These are phyloP conservation scores for Monsonia emarginata DNA, from an alignment of 441 rosid genomes.

Conservation along the genomic window DNA sequence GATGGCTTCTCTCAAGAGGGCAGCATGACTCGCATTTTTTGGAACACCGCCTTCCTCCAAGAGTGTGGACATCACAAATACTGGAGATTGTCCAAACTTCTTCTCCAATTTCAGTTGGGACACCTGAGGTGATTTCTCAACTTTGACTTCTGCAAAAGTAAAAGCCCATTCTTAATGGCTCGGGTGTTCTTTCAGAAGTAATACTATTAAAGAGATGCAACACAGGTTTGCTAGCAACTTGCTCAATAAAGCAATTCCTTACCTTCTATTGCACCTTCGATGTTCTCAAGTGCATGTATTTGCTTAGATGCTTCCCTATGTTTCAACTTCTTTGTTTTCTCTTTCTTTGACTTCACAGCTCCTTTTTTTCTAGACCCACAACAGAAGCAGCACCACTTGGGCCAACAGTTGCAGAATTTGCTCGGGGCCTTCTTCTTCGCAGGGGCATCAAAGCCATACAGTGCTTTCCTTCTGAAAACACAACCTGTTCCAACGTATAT, in stretches of 20 bases:
- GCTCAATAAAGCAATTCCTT: no score
- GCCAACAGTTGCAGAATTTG: constrained; percentile 82
- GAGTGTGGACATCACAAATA: constrained; percentile 68
- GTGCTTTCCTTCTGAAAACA: constrained; percentile 85
- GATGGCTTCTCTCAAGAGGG: constrained; percentile 85
- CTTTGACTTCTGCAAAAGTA: constrained; percentile 37
- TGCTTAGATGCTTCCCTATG: constrained; percentile 57
- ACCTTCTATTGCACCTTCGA: constrained; percentile 64
- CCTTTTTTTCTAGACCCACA: constrained; percentile 46
- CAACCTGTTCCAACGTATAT: constrained; percentile 97
- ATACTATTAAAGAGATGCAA: no score
- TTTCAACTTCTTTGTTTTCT: constrained; percentile 38
- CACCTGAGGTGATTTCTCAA: constrained; percentile 43
- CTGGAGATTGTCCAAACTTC: constrained; percentile 84
- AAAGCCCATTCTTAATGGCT: no score
- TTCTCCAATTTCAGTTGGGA: constrained; percentile 71
- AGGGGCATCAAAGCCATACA: constrained; percentile 87
- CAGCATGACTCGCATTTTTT: constrained; percentile 58
- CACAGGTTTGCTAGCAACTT: no score
- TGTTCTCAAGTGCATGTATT: constrained; percentile 63
- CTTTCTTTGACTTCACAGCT: constrained; percentile 36
- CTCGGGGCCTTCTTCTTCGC: constrained; percentile 61
- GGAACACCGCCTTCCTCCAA: constrained; percentile 82
- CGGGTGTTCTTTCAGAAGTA: no score
- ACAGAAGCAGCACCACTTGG: constrained; percentile 68